Percentiles rank a stretch among this genome's conserved stretches.
Evolutionary conservation across 2,329 filamentous ascomycete genomes (phyloP).

Genomic region (Sclerotiophoma versabilis): DNA sequence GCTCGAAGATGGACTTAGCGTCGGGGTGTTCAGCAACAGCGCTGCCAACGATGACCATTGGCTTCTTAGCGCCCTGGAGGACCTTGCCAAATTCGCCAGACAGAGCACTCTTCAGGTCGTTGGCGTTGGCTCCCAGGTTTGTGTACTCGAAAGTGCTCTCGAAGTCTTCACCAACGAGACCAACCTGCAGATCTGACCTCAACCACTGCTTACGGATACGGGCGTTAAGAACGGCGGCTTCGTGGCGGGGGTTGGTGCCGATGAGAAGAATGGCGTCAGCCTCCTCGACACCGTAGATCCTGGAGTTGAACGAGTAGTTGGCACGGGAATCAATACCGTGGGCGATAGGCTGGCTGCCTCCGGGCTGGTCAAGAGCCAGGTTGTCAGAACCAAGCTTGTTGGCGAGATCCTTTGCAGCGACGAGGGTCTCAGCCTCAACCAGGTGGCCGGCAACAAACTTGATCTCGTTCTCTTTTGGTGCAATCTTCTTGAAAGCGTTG

Average conservation of each 20-base stretch:
- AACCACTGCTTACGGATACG: slow-evolving; percentile 98
- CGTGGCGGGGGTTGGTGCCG: slow-evolving; percentile 93
- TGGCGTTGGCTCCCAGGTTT: slow-evolving; percentile 81
- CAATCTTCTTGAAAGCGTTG: slow-evolving; percentile 77
- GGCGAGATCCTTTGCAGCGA: slow-evolving; percentile 95
- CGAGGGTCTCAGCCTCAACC: slow-evolving; percentile 89
- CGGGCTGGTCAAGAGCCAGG: slow-evolving; percentile 87
- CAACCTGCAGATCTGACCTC: slow-evolving; percentile 91
- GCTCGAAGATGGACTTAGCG: slow-evolving; percentile 91
- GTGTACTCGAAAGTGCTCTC: slow-evolving; percentile 96
- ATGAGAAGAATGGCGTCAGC: slow-evolving; percentile 91
- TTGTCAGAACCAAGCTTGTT: slow-evolving; percentile 98
- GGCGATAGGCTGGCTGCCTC: slow-evolving; percentile 81
- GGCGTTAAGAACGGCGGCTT: slow-evolving; percentile 93
- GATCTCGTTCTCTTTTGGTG: slow-evolving; percentile 90
- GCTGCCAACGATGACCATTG: slow-evolving; percentile 96
- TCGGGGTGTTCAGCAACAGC: slow-evolving; percentile 90
- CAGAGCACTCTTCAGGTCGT: slow-evolving; percentile 83
- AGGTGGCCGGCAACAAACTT: slow-evolving; percentile 93
- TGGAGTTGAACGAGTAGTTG: slow-evolving; percentile 97
- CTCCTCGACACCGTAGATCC: slow-evolving; percentile 91
- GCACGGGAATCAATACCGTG: slow-evolving; percentile 93
- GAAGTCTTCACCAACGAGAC: slow-evolving; percentile 87
- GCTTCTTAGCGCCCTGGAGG: slow-evolving; percentile 82
- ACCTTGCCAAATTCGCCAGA: slow-evolving; percentile 91